These are phyloP conservation scores for Aaosphaeria arxii DNA, from an alignment of 2,329 filamentous ascomycete genomes.

Conservation along the genomic window DNA sequence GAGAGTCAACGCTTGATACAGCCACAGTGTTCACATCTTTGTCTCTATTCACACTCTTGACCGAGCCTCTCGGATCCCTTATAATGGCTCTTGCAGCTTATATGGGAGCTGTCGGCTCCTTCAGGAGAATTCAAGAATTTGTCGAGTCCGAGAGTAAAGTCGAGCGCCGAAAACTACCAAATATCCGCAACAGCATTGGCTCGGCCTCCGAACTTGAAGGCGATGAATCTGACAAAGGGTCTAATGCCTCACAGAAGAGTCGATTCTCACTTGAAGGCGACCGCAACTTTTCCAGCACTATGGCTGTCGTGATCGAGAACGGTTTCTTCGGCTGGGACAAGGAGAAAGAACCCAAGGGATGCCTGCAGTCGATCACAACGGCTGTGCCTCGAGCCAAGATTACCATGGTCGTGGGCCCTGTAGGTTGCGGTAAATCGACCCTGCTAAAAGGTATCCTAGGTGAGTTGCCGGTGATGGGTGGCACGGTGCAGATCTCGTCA, in stretches of 20 bases:
- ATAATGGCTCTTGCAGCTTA: constrained; percentile 46
- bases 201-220: constrained; percentile 14
- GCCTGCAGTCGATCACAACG: constrained; percentile 41
- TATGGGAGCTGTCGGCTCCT: constrained; percentile 45
- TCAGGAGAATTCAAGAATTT: constrained; percentile 47
- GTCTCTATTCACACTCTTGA: constrained; percentile 46
- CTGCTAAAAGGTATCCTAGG: constrained; percentile 36
- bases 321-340: constrained; percentile 49
- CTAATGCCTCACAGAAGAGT: constrained; percentile 21
- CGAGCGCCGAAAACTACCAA: constrained; percentile 22
- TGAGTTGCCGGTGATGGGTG: constrained; percentile 31
- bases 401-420: constrained; percentile 50
- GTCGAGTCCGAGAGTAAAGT: constrained; percentile 25
- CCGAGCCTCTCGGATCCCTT: constrained; percentile 45
- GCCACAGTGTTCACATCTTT: constrained; percentile 47
- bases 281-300: constrained; percentile 12
- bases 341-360: constrained; percentile 34
- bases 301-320: constrained; percentile 42
- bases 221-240: constrained; percentile 23
- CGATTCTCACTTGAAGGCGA: constrained; percentile 18
- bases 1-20: constrained; percentile 35
- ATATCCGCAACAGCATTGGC: constrained; percentile 12
- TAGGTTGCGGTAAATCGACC: constrained; percentile 54
- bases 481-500: constrained; percentile 27
- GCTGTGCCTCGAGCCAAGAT: constrained; percentile 42